These are phyloP conservation scores for Nemania sp. DNA, from an alignment of 2,329 filamentous ascomycete species.

Conservation along the genomic window DNA sequence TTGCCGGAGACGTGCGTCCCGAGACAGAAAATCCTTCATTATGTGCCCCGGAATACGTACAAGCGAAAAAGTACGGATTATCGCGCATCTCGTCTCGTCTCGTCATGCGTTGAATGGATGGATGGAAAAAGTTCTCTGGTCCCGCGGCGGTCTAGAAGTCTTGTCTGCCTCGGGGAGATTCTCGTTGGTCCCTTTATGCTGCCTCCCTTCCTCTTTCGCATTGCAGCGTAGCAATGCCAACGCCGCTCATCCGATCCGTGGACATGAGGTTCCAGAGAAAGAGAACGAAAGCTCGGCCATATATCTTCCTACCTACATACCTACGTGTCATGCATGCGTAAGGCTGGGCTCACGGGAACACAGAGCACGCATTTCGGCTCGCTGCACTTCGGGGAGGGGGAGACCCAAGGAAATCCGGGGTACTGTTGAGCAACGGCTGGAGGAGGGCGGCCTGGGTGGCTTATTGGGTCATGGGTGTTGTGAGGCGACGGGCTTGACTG, in stretches of 20 bases:
- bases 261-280: conserved; percentile 1
- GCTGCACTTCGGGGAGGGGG: conserved; percentile 17
- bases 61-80: conserved; percentile 2
- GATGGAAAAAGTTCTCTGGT: not conserved
- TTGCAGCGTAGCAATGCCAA: not conserved
- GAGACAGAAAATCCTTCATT: conserved; percentile 9
- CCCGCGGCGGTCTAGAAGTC: not conserved
- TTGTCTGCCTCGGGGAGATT: not conserved
- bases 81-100: not conserved
- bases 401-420: conserved; percentile 23
- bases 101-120: not conserved
- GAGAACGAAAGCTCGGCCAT: too few relatives aligned
- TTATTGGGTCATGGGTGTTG: conserved; percentile 20
- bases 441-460: conserved; percentile 10
- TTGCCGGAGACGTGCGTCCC: conserved; percentile 11
- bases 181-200: not conserved
- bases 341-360: conserved; percentile 23
- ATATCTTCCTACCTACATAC: not conserved
- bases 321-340: conserved; percentile 25
- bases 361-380: conserved; percentile 16
- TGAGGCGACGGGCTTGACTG: conserved; percentile 22
- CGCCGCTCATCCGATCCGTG: conserved; percentile 5
- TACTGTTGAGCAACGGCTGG: conserved; percentile 18
- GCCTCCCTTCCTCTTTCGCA: not conserved
- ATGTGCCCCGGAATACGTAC: not conserved